Conservation (phyloP, 495 filamentous ascomycete genomes). For the Aspergillus diversus region DNA sequence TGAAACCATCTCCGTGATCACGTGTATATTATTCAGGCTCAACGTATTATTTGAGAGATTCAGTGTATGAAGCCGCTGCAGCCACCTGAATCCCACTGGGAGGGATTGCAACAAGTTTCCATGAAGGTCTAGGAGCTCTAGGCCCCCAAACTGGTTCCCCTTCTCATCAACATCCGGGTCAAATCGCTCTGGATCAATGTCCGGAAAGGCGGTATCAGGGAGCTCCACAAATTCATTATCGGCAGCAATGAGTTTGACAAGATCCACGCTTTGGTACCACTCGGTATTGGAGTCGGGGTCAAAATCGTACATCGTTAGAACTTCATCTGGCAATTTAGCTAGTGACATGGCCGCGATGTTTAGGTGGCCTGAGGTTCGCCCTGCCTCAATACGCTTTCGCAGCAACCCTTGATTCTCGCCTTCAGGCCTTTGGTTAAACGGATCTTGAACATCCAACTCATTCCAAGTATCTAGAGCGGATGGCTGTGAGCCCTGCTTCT, state of each 20-base stretch:
- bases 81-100: constrained; percentile 73
- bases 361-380: constrained; percentile 77
- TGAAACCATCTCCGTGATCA: constrained; percentile 68
- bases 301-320: constrained; percentile 85
- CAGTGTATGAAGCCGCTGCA: constrained; percentile 73
- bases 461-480: constrained; percentile 40
- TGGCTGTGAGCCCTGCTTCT: constrained; percentile 35
- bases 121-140: constrained; percentile 84
- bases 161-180: constrained; percentile 63
- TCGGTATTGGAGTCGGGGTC: constrained; percentile 62
- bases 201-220: constrained; percentile 74
- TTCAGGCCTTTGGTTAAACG: constrained; percentile 67
- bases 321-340: constrained; percentile 77
- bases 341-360: constrained; percentile 89
- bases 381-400: constrained; percentile 72
- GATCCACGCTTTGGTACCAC: constrained; percentile 94
- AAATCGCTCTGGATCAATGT: constrained; percentile 59
- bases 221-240: constrained; percentile 87
- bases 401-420: constrained; percentile 66
- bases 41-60: constrained; percentile 88
- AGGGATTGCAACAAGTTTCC: constrained; percentile 74
- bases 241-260: constrained; percentile 85
- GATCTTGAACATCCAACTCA: constrained; percentile 58
- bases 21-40: constrained; percentile 66
- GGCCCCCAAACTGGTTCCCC: constrained; percentile 78